These are phyloP conservation scores for Echeveria elegans DNA, from an alignment of 164 flowering plant species.

Conservation along the genomic window DNA sequence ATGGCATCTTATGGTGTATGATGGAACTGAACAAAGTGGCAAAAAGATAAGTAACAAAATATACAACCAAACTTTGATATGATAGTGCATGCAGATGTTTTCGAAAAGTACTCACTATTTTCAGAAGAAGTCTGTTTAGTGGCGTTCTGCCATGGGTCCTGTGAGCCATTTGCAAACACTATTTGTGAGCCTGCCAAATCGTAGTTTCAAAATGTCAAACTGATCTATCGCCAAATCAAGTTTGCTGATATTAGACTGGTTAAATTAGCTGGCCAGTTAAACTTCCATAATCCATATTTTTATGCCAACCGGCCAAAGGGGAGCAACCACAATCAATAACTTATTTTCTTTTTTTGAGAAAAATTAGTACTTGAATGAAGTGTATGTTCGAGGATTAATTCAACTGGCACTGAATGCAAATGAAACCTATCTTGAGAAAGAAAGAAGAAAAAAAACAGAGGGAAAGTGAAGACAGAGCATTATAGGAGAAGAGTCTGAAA, in stretches of 20 bases:
- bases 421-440: not conserved
- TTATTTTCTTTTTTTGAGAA: no score
- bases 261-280: not conserved
- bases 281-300: not conserved
- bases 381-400: no score
- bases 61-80: not conserved
- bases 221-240: not conserved
- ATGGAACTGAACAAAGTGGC: slow-evolving; percentile 61
- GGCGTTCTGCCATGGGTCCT: slow-evolving; percentile 99
- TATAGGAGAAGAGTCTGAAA: slow-evolving; percentile 1
- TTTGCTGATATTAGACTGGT: not conserved
- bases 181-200: slow-evolving; percentile 71
- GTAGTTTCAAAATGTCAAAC: not conserved
- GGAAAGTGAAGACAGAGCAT: no score
- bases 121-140: slow-evolving; percentile 81
- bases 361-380: no score
- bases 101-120: slow-evolving; percentile 43
- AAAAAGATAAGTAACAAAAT: slow-evolving; percentile 3
- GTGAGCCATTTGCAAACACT: slow-evolving; percentile 90
- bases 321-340: not conserved
- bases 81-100: not conserved
- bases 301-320: not conserved
- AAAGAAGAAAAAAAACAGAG: not conserved
- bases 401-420: not conserved
- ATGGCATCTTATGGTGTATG: slow-evolving; percentile 62